Evolutionary conservation across 805 yeast genomes (phyloP).

Genomic region (Candida chauliodis): DNA sequence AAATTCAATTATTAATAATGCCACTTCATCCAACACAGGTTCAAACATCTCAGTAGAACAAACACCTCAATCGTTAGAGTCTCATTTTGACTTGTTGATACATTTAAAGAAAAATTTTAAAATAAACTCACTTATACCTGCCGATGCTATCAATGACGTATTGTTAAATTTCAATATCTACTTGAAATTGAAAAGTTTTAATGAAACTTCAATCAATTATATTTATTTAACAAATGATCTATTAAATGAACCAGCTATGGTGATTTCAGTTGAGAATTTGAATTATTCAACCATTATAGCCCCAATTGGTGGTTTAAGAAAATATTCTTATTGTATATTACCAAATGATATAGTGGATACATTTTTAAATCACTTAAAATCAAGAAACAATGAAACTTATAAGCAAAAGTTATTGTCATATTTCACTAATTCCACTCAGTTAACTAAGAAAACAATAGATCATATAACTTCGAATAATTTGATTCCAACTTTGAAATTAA

Average conservation of each 20-base stretch:
- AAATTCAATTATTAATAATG: constrained; percentile 7
- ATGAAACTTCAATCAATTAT: constrained; percentile 16
- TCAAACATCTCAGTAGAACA: constrained; percentile 11
- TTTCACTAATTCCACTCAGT: constrained; percentile 15
- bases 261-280: constrained; percentile 25
- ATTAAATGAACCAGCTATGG: constrained; percentile 25
- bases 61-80: constrained; percentile 11
- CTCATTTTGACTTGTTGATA: constrained; percentile 30
- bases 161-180: constrained; percentile 32
- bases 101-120: constrained; percentile 36
- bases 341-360: constrained; percentile 26
- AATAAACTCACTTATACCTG: constrained; percentile 29
- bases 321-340: constrained; percentile 34
- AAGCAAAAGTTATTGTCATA: constrained; percentile 15
- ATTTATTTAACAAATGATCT: constrained; percentile 21
- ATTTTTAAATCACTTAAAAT: constrained; percentile 20
- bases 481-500: constrained; percentile 27
- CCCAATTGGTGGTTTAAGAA: constrained; percentile 39
- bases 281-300: constrained; percentile 29
- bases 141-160: constrained; percentile 32
- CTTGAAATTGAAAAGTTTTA: constrained; percentile 23
- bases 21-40: background rate
- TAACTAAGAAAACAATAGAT: constrained; percentile 29
- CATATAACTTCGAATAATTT: constrained; percentile 23
- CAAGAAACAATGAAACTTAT: constrained; percentile 12